These are phyloP conservation scores for Bifiguratus adelaidae DNA, from an alignment of 192 early-diverging fungal genomes.

Conservation along the genomic window DNA sequence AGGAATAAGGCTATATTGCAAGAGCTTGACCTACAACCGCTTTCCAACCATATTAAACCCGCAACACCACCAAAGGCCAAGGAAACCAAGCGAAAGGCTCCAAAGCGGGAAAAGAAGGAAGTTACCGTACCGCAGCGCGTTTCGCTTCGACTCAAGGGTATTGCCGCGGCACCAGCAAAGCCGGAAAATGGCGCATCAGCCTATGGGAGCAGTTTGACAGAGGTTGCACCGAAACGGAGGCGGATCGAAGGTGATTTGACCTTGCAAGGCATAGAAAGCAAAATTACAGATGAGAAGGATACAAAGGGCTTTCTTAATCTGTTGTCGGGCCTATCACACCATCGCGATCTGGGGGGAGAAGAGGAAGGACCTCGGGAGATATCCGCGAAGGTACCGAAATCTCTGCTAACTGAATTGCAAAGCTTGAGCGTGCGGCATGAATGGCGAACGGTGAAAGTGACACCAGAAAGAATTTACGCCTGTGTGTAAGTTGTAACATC, in stretches of 20 bases:
- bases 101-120: constrained; percentile 5
- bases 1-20: constrained; percentile 9
- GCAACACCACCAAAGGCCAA: background rate
- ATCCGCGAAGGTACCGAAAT: background rate
- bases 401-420: constrained; percentile 9
- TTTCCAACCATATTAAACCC: background rate
- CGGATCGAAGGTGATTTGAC: constrained; percentile 1
- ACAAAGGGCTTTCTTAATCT: constrained; percentile 3
- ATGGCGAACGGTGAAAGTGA: constrained; percentile 41
- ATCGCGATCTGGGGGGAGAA: background rate
- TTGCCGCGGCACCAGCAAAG: background rate
- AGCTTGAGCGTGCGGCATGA: constrained; percentile 19
- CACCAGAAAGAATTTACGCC: constrained; percentile 28
- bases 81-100: background rate
- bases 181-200: background rate
- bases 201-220: background rate
- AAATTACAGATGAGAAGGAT: constrained; percentile 3
- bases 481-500: constrained; percentile 8
- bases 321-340: background rate
- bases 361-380: background rate
- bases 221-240: background rate
- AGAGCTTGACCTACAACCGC: background rate
- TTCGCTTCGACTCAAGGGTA: constrained; percentile 8
- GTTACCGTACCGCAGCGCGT: background rate
- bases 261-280: background rate